Evolutionary conservation across 768 basidiomycete species (phyloP), one percentile per base, ranked within the genome.

Genomic region (Tricholoma sp.): DNA sequence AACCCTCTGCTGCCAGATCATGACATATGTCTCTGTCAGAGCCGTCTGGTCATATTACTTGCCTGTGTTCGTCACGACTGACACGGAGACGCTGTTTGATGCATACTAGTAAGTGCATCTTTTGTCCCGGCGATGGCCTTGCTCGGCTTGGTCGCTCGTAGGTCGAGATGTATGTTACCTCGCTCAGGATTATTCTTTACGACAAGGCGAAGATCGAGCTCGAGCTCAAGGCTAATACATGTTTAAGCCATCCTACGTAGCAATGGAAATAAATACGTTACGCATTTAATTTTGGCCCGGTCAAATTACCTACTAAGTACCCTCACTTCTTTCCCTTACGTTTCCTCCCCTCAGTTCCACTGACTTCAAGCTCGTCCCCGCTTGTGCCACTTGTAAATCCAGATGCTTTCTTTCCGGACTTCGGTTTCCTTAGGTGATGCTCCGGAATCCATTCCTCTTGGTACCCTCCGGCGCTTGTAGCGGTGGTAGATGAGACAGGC

Each of bases 391-490:
- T 81, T 19, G 75, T 58, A 39, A 68, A 74, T 24, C 75, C 78
- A 37, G 71, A 71, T 66, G 78, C 43, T 54, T 54, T 54, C 53
- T 54, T 54, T 24, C 32, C 78, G 60, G 79, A 78, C 63, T 80
- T 89, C 31, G 72, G 57, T 70, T 89, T 88, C 76, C 82, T 88
- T 59, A 91, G 74, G 64, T 93, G 91, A 65, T 91, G 89, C 62
- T 88, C 88, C n/a, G 91, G 91, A 62, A 94, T 94, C 91, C 91
- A 94, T 65, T 94, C 91, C 66, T 93, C 89, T 65, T 89, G 83
- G 63, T 93, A 92, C 45, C 83, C 85, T 37, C 84, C 81, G 2
- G 84, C 78, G 34, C 84, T 83, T 21, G 83, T 83, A 31, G 85
- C 84, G 6, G 86, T 86, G 34, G 81, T 79, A 7, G 82, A 61